Conservation (phyloP, 2,329 filamentous ascomycete genomes). For the Tympanopsis confertula region DNA sequence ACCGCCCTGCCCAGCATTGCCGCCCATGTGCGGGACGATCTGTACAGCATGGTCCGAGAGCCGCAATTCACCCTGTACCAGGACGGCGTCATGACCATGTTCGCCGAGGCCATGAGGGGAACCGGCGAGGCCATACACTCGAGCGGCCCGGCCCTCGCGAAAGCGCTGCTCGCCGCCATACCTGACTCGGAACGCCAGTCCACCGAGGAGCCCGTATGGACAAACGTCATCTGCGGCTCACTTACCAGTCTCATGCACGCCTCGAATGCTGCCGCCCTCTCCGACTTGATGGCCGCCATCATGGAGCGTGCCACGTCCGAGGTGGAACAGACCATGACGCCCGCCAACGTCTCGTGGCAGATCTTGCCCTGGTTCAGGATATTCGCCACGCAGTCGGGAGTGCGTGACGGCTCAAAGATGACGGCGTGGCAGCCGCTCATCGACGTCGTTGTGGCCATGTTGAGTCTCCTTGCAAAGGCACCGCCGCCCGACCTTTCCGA, state of each 20-base stretch:
- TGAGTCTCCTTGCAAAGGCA: constrained; percentile 33
- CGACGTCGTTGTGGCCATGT: constrained; percentile 36
- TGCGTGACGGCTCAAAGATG: constrained; percentile 70
- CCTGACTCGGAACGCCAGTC: constrained; percentile 36
- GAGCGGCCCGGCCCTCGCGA: constrained; percentile 39
- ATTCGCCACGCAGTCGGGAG: constrained; percentile 60
- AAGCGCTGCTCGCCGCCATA: constrained; percentile 35
- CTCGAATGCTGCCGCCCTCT: constrained; percentile 63
- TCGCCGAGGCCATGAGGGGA: constrained; percentile 68
- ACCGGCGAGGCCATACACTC: constrained; percentile 49
- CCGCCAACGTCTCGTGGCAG: constrained; percentile 21
- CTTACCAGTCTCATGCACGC: constrained; percentile 76
- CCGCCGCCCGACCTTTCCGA: constrained; percentile 14
- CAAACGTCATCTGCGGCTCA: constrained; percentile 61
- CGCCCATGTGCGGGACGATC: constrained; percentile 58
- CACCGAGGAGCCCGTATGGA: constrained; percentile 37
- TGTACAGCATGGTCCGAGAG: constrained; percentile 39
- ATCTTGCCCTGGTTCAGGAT: constrained; percentile 40
- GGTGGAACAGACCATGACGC: constrained; percentile 18
- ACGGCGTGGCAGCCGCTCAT: constrained; percentile 59
- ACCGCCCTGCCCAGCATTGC: constrained; percentile 62
- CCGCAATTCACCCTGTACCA: constrained; percentile 60
- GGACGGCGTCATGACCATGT: constrained; percentile 82
- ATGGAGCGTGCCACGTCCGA: constrained; percentile 32
- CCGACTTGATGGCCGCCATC: constrained; percentile 52